Evolutionary conservation across 208 protist genomes (phyloP).

Genomic region (Wallacemonas sp.): DNA sequence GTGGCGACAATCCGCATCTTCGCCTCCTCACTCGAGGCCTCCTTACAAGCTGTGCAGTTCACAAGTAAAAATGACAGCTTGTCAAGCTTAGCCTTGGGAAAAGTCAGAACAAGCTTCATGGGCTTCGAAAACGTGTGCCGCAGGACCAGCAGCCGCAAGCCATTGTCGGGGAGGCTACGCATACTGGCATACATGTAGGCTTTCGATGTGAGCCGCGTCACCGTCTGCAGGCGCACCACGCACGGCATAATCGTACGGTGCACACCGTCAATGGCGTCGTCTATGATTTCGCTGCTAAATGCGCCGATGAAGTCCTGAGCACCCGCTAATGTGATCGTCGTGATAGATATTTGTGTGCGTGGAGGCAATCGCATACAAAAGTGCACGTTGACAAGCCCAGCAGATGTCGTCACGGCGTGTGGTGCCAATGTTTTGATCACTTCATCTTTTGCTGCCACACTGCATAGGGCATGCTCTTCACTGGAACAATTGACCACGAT

Average conservation of each 20-base stretch:
- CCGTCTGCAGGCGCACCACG: not conserved
- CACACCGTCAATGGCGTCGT: too few species aligned
- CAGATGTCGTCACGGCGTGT: not conserved
- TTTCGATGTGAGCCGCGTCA: not conserved
- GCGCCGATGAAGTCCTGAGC: too few species aligned
- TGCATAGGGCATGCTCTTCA: not conserved
- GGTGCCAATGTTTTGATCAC: not conserved
- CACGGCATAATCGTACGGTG: not conserved
- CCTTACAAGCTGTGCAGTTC: not conserved
- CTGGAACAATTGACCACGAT: not conserved
- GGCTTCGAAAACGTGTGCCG: not conserved
- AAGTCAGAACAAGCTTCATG: not conserved
- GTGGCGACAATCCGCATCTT: not conserved
- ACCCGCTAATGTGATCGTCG: too few species aligned
- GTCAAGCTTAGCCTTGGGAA: not conserved
- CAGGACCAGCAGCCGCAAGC: not conserved
- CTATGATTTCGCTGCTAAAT: too few species aligned
- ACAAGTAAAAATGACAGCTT: not conserved
- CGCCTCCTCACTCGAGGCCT: not conserved
- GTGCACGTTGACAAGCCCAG: too few species aligned
- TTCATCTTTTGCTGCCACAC: not conserved
- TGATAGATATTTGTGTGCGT: too few species aligned
- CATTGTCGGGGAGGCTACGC: not conserved
- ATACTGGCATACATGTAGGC: not conserved
- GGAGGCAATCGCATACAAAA: too few species aligned